Evolutionary conservation across 2,329 filamentous ascomycete genomes (phyloP), one percentile per base, ranked within the genome.

Genomic region (Fusarium sp.): DNA sequence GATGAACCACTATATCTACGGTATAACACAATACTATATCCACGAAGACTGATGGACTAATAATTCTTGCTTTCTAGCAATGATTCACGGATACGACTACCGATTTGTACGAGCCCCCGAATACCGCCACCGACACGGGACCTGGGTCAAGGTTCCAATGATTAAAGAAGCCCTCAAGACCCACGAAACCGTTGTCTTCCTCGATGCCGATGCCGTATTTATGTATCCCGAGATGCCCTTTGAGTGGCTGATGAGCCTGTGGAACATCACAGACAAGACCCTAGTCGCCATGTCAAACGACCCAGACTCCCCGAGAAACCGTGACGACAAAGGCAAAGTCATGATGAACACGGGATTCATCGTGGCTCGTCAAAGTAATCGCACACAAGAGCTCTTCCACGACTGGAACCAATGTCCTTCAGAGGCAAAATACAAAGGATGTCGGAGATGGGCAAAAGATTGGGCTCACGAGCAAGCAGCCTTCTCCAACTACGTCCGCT

Each of bases 51-150:
- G 2, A 34, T 15, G 26, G n/a, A 47, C n/a, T 4, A 6, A 6
- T 0, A 3, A 12, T 14, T n/a, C 11, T 30, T 24, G 12, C 4
- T 1, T 6, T 12, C 7, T 15, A 74, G 72, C 72, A 7, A 68
- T 74, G 67, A 82, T 84, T 58, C 82, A 84, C 72, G 81, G 82
- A 20, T 83, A 83, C 71, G 80, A 83, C 54, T 84, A 83, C 73
- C 81, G 81, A 53, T 80, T 83, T 57, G 76, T 83, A 39, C 79
- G 78, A 59, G 79, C 79, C 1, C 76, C 79, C 30, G 72, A 78
- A 40, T 79, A 80, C 56, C 67, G 71, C 4, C 77, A 80, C 45
- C 79, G 80, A 51, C 78, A 77, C 69, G 77, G 77, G 30, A 83
- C 81, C 14, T 84, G 82, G 83, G 78, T 81, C 38, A 80, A 81